phyloP scores from a whole-genome alignment of 2,329 filamentous ascomycete genomes.

The Xylariomycetidae sp. region DNA sequence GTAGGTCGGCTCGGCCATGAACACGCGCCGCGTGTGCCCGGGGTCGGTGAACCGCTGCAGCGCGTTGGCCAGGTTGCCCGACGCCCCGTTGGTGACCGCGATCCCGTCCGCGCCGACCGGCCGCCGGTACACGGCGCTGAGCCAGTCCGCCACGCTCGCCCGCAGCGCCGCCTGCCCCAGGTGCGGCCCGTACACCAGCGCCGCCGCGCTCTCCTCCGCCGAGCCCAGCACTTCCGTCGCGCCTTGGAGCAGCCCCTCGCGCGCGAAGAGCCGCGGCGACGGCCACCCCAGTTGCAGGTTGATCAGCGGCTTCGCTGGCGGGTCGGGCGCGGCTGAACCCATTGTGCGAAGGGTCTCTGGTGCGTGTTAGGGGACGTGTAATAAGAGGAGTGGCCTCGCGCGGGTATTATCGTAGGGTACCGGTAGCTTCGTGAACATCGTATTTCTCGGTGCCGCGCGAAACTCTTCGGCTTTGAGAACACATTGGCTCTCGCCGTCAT shows the following conservation, averaged over 20 bases:
- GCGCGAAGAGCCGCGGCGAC: constrained; percentile 44
- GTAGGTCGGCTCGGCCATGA: constrained; percentile 62
- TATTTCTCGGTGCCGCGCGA: no score
- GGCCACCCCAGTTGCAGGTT: constrained; percentile 27
- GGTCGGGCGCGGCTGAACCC: not conserved
- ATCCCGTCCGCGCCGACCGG: constrained; percentile 45
- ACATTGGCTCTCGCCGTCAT: no score
- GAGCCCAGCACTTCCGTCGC: constrained; percentile 44
- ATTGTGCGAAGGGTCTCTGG: no score
- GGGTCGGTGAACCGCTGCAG: constrained; percentile 62
- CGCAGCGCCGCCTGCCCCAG: constrained; percentile 49
- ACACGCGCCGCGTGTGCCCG: constrained; percentile 54
- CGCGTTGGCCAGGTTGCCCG: constrained; percentile 57
- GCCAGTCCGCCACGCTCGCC: constrained; percentile 52
- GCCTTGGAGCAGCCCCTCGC: constrained; percentile 43
- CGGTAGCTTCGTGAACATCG: no score
- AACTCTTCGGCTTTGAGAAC: no score
- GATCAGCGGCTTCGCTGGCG: constrained; percentile 9
- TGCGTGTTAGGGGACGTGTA: no score
- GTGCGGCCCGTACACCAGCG: constrained; percentile 58
- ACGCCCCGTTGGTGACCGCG: constrained; percentile 60
- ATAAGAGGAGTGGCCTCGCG: no score
- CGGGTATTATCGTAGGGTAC: no score
- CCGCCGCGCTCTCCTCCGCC: constrained; percentile 39
- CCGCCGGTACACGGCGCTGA: constrained; percentile 48